Conservation (phyloP, 352 stramenopile genomes). For the Nothophytophthora sp. region DNA sequence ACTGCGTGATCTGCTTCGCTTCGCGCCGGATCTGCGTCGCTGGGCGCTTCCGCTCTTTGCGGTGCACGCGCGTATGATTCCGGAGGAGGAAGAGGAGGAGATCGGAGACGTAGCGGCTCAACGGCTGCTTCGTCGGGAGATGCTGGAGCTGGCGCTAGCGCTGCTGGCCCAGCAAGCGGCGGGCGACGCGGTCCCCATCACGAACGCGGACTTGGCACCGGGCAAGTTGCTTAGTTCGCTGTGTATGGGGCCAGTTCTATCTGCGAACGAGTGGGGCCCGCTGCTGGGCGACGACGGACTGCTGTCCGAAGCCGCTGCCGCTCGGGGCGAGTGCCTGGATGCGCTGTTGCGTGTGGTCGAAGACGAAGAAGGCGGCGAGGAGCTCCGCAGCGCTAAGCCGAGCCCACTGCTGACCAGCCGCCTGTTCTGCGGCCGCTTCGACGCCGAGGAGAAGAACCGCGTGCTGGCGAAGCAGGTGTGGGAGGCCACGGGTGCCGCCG, state of each 20-base stretch:
- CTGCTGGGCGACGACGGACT: conserved; percentile 71
- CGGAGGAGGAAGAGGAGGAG: conserved; percentile 87
- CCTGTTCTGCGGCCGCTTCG: conserved; percentile 70
- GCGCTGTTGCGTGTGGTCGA: conserved; percentile 63
- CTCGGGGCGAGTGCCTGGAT: conserved; percentile 59
- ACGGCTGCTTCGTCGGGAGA: conserved; percentile 68
- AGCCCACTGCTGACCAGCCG: conserved; percentile 61
- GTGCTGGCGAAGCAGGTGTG: conserved; percentile 66
- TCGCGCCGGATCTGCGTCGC: conserved; percentile 52
- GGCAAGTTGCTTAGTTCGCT: conserved; percentile 58
- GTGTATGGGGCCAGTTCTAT: conserved; percentile 58
- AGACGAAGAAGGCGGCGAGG: conserved; percentile 49
- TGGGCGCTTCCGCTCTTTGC: conserved; percentile 79
- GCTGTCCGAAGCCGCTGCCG: conserved; percentile 56
- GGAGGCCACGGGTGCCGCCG: conserved; percentile 42
- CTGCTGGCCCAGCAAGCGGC: conserved; percentile 60
- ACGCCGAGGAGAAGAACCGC: conserved; percentile 59
- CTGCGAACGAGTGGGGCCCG: conserved; percentile 60
- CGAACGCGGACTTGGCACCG: conserved; percentile 61
- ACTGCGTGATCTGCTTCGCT: conserved; percentile 52
- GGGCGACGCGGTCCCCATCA: conserved; percentile 55
- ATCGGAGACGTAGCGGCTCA: conserved; percentile 81
- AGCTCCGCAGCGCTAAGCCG: conserved; percentile 34
- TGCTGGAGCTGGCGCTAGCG: conserved; percentile 71
- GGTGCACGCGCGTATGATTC: conserved; percentile 84